Base-by-base conservation (phyloP, 495 filamentous ascomycete species). In the Darksidea phi region DNA sequence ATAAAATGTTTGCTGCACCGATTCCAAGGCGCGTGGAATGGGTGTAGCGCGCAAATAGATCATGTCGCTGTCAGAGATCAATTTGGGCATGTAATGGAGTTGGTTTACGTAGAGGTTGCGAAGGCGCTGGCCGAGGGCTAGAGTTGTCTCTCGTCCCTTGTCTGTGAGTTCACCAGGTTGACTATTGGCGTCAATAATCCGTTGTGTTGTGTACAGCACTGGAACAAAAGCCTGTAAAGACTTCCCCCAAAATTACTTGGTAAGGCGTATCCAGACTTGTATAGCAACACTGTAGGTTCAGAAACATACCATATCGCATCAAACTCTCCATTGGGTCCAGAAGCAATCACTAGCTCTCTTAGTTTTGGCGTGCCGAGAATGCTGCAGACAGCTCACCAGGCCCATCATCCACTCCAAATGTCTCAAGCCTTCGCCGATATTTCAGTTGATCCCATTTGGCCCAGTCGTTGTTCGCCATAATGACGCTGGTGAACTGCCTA, bases 131-230 rank as follows among this genome's bases (percentile, higher is more conserved):
- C 94, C 94, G 0, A 98, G 82, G 11, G 84, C 81, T 60, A 87
- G 86, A 1, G 94, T 97, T 0, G 89, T 95, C 69, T 88, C 80
- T 1, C 94, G 83, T 32, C 94, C 94, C 57, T 77, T 81, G 72
- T 97, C 91, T 23, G 94, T 97, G 49, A 98, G 78, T 76, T 93
- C 87, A 45, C 94, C 94, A 61, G 89, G 82, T 64, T 91, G 84
- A 69, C n/a, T n/a, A n/a, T n/a, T n/a, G n/a, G n/a, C n/a, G n/a
- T n/a, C n/a, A n/a, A n/a, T n/a, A n/a, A n/a, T n/a, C n/a, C n/a
- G n/a, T n/a, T n/a, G n/a, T n/a, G n/a, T n/a, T n/a, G n/a, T n/a
- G n/a, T n/a, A n/a, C n/a, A n/a, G n/a, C n/a, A n/a, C n/a, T n/a
- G n/a, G n/a, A n/a, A n/a, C n/a, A n/a, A n/a, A n/a, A n/a, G n/a